A percentile compares a stretch with the other conserved stretches of the same genome.
Evolutionary conservation across 139 green algal genomes (phyloP).

Genomic region (Coelastrella sp.): DNA sequence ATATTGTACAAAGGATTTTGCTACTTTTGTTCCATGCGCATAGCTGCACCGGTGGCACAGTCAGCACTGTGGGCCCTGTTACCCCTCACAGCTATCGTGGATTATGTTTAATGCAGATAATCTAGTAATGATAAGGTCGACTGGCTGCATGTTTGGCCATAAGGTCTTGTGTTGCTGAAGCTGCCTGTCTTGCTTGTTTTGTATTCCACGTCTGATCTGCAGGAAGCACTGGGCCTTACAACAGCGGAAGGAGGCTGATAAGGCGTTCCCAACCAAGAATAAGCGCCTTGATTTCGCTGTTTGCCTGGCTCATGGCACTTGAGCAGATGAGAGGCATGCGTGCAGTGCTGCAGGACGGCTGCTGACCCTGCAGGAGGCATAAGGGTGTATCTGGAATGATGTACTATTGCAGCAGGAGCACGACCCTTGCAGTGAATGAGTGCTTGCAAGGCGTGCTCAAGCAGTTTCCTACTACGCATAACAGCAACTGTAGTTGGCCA

Average conservation of each 20-base stretch:
- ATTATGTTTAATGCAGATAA: neutral
- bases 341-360: too few relatives aligned
- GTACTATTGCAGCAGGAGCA: too few relatives aligned
- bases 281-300: conserved; percentile 17
- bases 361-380: too few relatives aligned
- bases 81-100: neutral
- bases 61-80: neutral
- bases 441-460: too few relatives aligned
- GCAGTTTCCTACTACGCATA: too few relatives aligned
- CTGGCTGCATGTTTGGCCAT: neutral
- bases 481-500: too few relatives aligned
- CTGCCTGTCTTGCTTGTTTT: neutral
- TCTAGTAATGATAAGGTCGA: neutral
- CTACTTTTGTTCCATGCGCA: neutral
- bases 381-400: too few relatives aligned
- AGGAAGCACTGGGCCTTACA: conserved; percentile 35
- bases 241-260: conserved; percentile 21
- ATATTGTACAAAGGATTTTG: neutral
- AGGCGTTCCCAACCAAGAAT: conserved; percentile 19
- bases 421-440: too few relatives aligned
- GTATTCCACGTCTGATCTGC: neutral
- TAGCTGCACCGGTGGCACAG: neutral
- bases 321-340: too few relatives aligned
- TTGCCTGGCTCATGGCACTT: conserved; percentile 23
- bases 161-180: neutral